Base-by-base conservation (phyloP, 768 basidiomycete genomes). In the Boletus rufocinnamomeus region DNA sequence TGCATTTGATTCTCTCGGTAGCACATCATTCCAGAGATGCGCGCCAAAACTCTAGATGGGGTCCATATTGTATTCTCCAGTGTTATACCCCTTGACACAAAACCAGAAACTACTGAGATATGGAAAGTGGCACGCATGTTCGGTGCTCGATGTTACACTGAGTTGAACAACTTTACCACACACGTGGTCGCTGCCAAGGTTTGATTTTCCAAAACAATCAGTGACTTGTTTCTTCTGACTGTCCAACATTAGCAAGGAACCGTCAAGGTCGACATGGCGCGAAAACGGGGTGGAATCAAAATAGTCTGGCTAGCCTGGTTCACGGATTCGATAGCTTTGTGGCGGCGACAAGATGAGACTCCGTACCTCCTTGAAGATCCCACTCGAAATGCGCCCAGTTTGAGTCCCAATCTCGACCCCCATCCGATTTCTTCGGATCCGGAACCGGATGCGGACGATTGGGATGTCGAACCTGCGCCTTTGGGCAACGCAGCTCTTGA, bases 101-200 rank as follows among this genome's bases (percentile, higher is more conserved):
- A 76, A 56, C 89, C 93, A 38, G 88, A 94, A 71, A 79, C 80
- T 49, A 91, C 83, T 51, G 93, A 94, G 66, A 84, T 93, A 50
- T 96, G 93, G 93, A 80, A 84, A 63, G 80, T 88, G 70, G 93
- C 96, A 14, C 80, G 82, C 49, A 87, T 90, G 75, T 98, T 97
- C 65, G 96, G 96, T 10, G 96, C 96, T 3, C 79, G 78, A 48
- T 92, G 89, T 72, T 82, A 86, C 48, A 87, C 82, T 17, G 87
- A 93, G 61, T 70, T 97, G 41, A 80, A 79, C 6, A 72, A 71
- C 28, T 75, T 80, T 2, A 82, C 91, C 23, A 98, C 96, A 0
- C 97, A 99, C 66, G 88, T 98, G 40, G 93, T 99, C 23, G 90
- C 94, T 23, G 91, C 88, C 10, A 93, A 94, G 81, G 91, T 92